phyloP scores from a whole-genome alignment of 345 rosid genomes.

The Acer campestre region DNA sequence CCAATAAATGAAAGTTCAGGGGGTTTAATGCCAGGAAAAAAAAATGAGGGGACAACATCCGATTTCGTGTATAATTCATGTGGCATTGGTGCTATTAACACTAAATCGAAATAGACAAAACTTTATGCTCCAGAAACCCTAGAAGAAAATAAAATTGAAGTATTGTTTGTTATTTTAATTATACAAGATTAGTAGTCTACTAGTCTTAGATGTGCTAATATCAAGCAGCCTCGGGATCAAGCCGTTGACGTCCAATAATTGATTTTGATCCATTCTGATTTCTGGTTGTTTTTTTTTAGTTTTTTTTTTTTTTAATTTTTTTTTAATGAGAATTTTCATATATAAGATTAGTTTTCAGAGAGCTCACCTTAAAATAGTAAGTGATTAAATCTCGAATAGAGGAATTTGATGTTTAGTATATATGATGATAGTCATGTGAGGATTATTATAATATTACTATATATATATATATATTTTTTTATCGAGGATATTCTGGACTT shows the following conservation, averaged over 20 bases:
- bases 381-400: background rate
- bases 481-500: too few species aligned
- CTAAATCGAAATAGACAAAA: background rate
- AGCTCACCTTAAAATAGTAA: background rate
- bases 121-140: background rate
- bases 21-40: too few species aligned
- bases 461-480: too few species aligned
- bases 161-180: background rate
- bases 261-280: background rate
- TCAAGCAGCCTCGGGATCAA: slow-evolving; percentile 18
- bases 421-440: background rate
- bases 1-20: too few species aligned
- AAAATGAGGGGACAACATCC: too few species aligned
- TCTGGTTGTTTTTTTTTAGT: background rate
- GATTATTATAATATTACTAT: too few species aligned
- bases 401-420: background rate
- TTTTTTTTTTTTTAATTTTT: background rate
- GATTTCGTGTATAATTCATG: too few species aligned
- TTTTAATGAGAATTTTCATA: background rate
- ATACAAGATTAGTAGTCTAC: background rate
- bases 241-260: slow-evolving; percentile 20
- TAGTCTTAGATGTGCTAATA: too few species aligned
- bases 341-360: background rate
- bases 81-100: too few species aligned
- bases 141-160: background rate